Conservation (phyloP, 1,139 yeast species). For the Yamadazyma epiphylla region DNA sequence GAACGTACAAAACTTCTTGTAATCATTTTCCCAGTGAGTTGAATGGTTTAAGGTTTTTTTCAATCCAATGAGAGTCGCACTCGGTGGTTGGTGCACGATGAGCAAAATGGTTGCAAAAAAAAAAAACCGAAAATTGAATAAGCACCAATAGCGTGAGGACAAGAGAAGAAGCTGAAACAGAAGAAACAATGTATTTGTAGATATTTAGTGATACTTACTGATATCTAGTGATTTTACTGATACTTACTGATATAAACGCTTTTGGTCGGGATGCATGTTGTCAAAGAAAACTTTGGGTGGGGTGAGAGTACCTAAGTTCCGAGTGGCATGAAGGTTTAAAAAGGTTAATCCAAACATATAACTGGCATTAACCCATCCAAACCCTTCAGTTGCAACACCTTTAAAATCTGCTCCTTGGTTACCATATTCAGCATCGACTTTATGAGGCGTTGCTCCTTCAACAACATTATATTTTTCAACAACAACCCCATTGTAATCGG, state of each 20-base stretch:
- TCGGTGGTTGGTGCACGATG: too few relatives aligned
- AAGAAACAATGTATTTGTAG: too few relatives aligned
- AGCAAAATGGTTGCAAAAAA: too few relatives aligned
- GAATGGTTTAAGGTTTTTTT: too few relatives aligned
- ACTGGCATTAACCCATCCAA: conserved; percentile 96
- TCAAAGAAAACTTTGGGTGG: conserved; percentile 70
- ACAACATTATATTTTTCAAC: conserved; percentile 96
- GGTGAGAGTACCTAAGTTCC: conserved; percentile 81
- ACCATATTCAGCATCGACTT: conserved; percentile 95
- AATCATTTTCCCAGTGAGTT: too few relatives aligned
- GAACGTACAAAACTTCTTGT: too few relatives aligned
- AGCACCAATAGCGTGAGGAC: too few relatives aligned
- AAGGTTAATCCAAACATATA: conserved; percentile 71
- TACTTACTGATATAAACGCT: conserved; percentile 18
- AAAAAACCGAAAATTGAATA: too few relatives aligned
- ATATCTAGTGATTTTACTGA: too few relatives aligned
- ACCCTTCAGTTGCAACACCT: conserved; percentile 95
- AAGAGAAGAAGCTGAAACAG: too few relatives aligned
- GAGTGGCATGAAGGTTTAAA: conserved; percentile 62
- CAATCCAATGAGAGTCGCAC: too few relatives aligned
- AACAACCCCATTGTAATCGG: conserved; percentile 90
- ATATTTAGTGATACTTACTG: too few relatives aligned
- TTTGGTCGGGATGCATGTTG: conserved; percentile 45
- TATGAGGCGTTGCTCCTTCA: conserved; percentile 77
- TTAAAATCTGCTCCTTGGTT: conserved; percentile 91